Evolutionary conservation across 2,329 filamentous ascomycete genomes (phyloP), one percentile per base, ranked within the genome.

Genomic region (Paecilomyces dactylethromorphus): DNA sequence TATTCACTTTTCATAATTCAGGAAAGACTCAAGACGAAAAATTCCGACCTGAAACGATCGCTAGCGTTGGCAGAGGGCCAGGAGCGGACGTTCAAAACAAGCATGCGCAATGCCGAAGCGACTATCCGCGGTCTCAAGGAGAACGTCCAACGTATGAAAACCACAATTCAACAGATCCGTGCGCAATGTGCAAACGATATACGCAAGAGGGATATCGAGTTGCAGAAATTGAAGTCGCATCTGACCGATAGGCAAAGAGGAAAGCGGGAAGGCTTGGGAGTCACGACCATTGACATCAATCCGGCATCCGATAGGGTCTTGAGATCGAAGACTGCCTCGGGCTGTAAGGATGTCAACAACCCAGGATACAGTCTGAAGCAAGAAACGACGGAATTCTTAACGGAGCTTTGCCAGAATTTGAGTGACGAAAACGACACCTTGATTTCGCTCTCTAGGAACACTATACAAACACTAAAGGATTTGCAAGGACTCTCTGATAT

Each of bases 341-440:
- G 69, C 8, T 73, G 71, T 7, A 72, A 75, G 8, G 77, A 80
- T 52, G 64, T 84, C 11, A 82, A 75, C 70, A 84, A 77, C 71
- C 84, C 75, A 60, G 82, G 74, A 57, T 87, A 93, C 73, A 89
- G 86, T 65, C 77, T 97, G 61, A 87, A 87, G 67, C 86, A 88
- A 71, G 94, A 97, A 76, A 96, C 93, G 4, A 96, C 93, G 54
- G 87, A 92, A 55, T 97, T 97, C 69, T 78, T 99, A 59, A 94
- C 92, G 0, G 87, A 90, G 68, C 78, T 96, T 59, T 92, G 91
- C 31, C 89, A 90, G 70, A 86, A 85, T 45, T 78, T 97, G 59
- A 94, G 91, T 68, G 91, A 96, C 64, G 94, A 99, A 73, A 99
- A 99, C 68, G 92, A 97, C 69, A 83, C 84, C 4, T 76, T 97